Evolutionary conservation across 2,329 filamentous ascomycete species (phyloP).

Genomic region (Rasamsonia emersonii): DNA sequence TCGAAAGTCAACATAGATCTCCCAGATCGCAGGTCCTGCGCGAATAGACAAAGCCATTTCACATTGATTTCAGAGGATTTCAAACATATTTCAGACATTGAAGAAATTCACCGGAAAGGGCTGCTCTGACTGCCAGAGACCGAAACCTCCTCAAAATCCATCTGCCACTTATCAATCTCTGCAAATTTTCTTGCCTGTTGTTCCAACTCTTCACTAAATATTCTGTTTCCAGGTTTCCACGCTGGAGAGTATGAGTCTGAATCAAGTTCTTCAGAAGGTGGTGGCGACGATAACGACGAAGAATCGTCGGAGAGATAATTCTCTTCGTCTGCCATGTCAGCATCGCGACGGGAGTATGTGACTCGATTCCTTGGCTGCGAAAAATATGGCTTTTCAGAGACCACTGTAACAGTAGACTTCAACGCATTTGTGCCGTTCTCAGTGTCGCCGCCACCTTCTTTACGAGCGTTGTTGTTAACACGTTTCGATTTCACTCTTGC

Average conservation of each 20-base stretch:
- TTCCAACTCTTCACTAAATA: slow-evolving; percentile 29
- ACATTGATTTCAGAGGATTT: too few species aligned
- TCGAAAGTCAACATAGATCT: too few species aligned
- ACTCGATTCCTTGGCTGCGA: slow-evolving; percentile 1
- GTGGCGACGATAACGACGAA: slow-evolving; percentile 26
- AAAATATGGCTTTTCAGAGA: not conserved
- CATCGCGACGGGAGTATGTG: slow-evolving; percentile 11
- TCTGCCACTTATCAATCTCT: slow-evolving; percentile 34
- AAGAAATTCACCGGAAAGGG: slow-evolving; percentile 11
- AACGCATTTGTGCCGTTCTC: too few species aligned
- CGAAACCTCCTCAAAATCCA: slow-evolving; percentile 36
- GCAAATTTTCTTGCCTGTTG: slow-evolving; percentile 30
- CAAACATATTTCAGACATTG: too few species aligned
- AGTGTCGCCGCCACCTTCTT: slow-evolving; percentile 9
- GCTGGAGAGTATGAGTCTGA: slow-evolving; percentile 13
- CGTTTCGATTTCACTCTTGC: slow-evolving; percentile 10
- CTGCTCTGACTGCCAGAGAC: slow-evolving; percentile 17
- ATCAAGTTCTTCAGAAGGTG: slow-evolving; percentile 21
- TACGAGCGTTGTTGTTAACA: slow-evolving; percentile 10
- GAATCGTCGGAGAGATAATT: slow-evolving; percentile 18
- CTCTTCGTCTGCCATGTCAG: slow-evolving; percentile 19
- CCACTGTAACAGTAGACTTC: not conserved
- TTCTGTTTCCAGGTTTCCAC: slow-evolving; percentile 9
- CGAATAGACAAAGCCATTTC: too few species aligned
- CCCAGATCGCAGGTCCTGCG: too few species aligned